Percentiles rank a stretch among this genome's conserved stretches.
Conservation (phyloP, 2,329 filamentous ascomycete genomes). For the Paecilomyces formosus region DNA sequence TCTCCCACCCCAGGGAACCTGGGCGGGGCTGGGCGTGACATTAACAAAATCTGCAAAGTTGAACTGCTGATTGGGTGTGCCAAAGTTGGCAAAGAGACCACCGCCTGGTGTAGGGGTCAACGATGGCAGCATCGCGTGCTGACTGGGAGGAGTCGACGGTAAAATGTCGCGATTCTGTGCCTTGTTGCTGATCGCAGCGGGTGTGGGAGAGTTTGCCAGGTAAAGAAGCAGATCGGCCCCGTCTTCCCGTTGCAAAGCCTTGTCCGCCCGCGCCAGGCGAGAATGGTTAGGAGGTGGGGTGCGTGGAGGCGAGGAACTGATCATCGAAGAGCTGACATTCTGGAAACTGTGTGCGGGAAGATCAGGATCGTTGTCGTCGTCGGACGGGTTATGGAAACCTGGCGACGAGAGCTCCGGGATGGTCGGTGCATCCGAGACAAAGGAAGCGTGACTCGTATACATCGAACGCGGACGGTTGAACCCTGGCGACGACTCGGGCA, state of each 20-base stretch:
- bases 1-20: constrained; percentile 64
- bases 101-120: constrained; percentile 52
- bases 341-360: constrained; percentile 51
- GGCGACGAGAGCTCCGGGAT: constrained; percentile 57
- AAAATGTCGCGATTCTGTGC: constrained; percentile 45
- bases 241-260: constrained; percentile 59
- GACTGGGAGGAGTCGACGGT: constrained; percentile 69
- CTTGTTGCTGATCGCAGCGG: constrained; percentile 54
- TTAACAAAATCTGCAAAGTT: constrained; percentile 98
- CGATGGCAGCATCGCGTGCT: constrained; percentile 45
- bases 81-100: constrained; percentile 66
- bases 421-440: constrained; percentile 57
- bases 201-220: constrained; percentile 84
- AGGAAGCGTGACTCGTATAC: constrained; percentile 70
- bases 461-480: constrained; percentile 67
- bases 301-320: constrained; percentile 73
- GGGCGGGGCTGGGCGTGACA: constrained; percentile 90
- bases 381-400: constrained; percentile 33
- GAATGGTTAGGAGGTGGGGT: constrained; percentile 62
- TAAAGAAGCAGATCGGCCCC: constrained; percentile 76
- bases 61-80: constrained; percentile 76
- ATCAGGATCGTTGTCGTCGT: constrained; percentile 77
- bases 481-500: constrained; percentile 81
- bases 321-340: constrained; percentile 41
- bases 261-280: constrained; percentile 44